Conservation (phyloP, 768 basidiomycete species). For the Lactifluus echinatus region DNA sequence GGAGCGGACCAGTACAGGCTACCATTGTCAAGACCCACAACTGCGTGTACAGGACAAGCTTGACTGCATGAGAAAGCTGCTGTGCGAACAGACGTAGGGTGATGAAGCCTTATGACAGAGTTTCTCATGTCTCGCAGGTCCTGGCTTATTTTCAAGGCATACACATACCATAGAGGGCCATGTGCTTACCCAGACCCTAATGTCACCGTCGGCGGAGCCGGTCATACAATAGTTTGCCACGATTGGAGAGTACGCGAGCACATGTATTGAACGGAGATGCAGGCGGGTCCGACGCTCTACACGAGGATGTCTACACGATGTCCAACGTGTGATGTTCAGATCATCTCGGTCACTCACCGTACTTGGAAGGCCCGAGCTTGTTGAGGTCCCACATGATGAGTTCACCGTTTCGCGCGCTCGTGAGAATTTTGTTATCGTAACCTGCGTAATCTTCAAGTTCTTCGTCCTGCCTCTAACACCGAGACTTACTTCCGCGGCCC, state of each 20-base stretch:
- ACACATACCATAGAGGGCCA: neutral
- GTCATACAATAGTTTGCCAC: slow-evolving; percentile 68
- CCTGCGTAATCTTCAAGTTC: slow-evolving; percentile 31
- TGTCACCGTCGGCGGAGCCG: slow-evolving; percentile 71
- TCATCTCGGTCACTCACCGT: slow-evolving; percentile 36
- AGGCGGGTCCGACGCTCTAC: slow-evolving; percentile 59
- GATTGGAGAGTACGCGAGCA: slow-evolving; percentile 56
- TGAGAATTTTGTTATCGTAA: slow-evolving; percentile 68
- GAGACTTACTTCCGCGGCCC: slow-evolving; percentile 55
- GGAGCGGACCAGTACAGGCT: slow-evolving; percentile 45
- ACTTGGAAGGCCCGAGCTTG: slow-evolving; percentile 57
- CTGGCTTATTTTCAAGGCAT: slow-evolving; percentile 28
- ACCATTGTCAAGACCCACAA: slow-evolving; percentile 32
- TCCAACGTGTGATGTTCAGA: neutral
- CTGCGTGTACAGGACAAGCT: slow-evolving; percentile 57
- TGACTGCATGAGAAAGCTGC: slow-evolving; percentile 62
- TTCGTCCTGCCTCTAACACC: neutral
- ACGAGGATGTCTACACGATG: slow-evolving; percentile 1
- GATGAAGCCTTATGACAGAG: slow-evolving; percentile 62
- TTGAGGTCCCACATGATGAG: slow-evolving; percentile 78
- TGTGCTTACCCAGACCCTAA: slow-evolving; percentile 66
- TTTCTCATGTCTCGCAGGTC: slow-evolving; percentile 66
- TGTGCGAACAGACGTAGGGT: slow-evolving; percentile 59
- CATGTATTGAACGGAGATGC: slow-evolving; percentile 65
- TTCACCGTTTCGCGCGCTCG: slow-evolving; percentile 74